These are phyloP conservation scores for Pleurotus salmoneostramineus DNA, from an alignment of 768 basidiomycete species.

Conservation along the genomic window DNA sequence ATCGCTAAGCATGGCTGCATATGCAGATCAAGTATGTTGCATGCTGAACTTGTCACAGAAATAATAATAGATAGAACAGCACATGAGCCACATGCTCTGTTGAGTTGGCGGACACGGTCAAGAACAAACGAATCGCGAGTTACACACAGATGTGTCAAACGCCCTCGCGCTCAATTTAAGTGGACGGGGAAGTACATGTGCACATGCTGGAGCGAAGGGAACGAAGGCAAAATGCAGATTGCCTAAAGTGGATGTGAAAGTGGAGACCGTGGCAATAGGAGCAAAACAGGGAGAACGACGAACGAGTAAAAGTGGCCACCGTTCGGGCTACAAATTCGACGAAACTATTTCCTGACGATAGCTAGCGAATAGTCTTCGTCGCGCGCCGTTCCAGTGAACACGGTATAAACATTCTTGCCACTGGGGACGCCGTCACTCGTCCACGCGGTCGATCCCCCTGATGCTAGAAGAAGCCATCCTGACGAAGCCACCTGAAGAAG, in stretches of 20 bases:
- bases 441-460: constrained; percentile 44
- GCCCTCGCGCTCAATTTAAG: neutral
- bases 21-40: neutral
- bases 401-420: constrained; percentile 36
- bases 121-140: neutral
- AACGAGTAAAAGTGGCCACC: neutral
- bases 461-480: constrained; percentile 44
- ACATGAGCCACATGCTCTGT: neutral
- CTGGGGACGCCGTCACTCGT: constrained; percentile 51
- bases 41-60: neutral
- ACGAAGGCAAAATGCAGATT: neutral
- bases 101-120: neutral
- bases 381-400: constrained; percentile 31
- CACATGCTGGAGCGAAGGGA: too few relatives aligned
- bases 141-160: neutral
- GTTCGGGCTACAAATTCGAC: neutral
- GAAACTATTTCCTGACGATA: constrained; percentile 27
- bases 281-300: neutral
- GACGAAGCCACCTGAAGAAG: constrained; percentile 40
- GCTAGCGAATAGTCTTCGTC: constrained; percentile 31
- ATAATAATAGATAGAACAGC: neutral
- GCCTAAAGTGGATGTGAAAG: neutral
- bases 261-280: neutral
- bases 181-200: neutral
- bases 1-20: neutral